Percentiles rank a stretch among this genome's conserved stretches.
Conservation (phyloP, 2,329 filamentous ascomycete genomes). For the Colletotrichum sp. region DNA sequence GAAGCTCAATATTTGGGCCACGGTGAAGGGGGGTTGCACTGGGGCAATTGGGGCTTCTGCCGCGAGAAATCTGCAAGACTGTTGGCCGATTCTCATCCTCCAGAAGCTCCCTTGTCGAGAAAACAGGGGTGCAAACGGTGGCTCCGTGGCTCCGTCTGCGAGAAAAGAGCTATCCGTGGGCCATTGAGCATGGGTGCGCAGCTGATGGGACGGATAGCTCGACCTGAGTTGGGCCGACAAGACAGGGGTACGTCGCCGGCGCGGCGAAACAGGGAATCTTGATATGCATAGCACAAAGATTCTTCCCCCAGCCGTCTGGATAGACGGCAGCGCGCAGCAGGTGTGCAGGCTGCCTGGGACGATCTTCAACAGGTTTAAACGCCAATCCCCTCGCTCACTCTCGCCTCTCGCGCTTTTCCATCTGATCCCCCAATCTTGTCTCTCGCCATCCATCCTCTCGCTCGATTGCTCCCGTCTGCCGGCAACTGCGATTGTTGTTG, state of each 20-base stretch:
- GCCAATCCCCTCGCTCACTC: conserved; percentile 15
- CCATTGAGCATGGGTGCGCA: not conserved
- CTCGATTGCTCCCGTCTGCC: not conserved
- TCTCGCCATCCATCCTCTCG: conserved; percentile 11
- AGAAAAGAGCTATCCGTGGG: conserved; percentile 4
- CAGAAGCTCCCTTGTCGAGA: conserved; percentile 4
- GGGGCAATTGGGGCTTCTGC: not conserved
- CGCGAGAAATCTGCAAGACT: not conserved
- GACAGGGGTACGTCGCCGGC: conserved; percentile 11
- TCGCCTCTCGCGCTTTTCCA: not conserved
- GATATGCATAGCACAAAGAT: conserved; percentile 21
- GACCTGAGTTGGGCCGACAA: conserved; percentile 11
- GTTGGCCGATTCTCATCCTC: not conserved
- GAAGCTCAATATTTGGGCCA: not conserved
- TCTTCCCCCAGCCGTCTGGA: conserved; percentile 7
- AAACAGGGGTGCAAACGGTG: conserved; percentile 5
- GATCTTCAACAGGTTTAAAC: conserved; percentile 23
- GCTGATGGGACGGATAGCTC: conserved; percentile 9
- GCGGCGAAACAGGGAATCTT: conserved; percentile 22
- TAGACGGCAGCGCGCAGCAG: not conserved
- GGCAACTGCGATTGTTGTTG: not conserved
- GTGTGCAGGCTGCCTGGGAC: conserved; percentile 14
- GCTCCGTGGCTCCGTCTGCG: conserved; percentile 1
- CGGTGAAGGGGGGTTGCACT: not conserved
- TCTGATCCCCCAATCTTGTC: conserved; percentile 8